Evolutionary conservation across 1,139 yeast genomes (phyloP).

Genomic region (Debaryomyces fabryi): DNA sequence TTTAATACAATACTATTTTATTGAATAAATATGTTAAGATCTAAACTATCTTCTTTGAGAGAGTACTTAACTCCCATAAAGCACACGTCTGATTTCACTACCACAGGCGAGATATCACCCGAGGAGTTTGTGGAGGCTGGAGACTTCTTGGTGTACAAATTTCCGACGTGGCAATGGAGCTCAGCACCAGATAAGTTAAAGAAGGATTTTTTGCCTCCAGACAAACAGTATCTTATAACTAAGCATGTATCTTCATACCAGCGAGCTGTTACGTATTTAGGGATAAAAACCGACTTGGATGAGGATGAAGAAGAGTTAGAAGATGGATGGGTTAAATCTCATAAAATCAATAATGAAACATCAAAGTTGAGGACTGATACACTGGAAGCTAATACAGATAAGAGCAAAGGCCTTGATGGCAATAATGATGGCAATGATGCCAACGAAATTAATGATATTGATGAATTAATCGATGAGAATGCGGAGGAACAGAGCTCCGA

Average conservation of each 20-base stretch:
- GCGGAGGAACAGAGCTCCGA: slow-evolving; percentile 36
- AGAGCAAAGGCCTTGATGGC: slow-evolving; percentile 9
- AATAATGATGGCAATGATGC: neutral
- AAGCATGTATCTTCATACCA: slow-evolving; percentile 85
- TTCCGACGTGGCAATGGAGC: slow-evolving; percentile 98
- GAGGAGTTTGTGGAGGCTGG: slow-evolving; percentile 92
- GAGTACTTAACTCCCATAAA: slow-evolving; percentile 92
- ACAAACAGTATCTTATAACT: slow-evolving; percentile 85
- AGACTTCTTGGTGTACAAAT: slow-evolving; percentile 85
- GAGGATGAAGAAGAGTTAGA: slow-evolving; percentile 39
- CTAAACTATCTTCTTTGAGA: slow-evolving; percentile 80
- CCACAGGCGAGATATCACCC: slow-evolving; percentile 91
- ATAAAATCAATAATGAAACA: slow-evolving; percentile 6
- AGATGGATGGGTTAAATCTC: slow-evolving; percentile 63
- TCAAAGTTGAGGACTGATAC: slow-evolving; percentile 12
- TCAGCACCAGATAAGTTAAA: slow-evolving; percentile 62
- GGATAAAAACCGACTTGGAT: slow-evolving; percentile 36
- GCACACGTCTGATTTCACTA: slow-evolving; percentile 76
- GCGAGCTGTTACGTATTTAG: slow-evolving; percentile 66
- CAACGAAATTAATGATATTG: slow-evolving; percentile 38
- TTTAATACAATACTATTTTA: neutral
- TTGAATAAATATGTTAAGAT: slow-evolving; percentile 49
- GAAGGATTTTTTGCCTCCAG: slow-evolving; percentile 77
- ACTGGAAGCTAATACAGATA: slow-evolving; percentile 11
- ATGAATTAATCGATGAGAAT: slow-evolving; percentile 43